Percentiles rank a stretch among this genome's conserved stretches.
These are phyloP conservation scores for Monascus purpureus DNA, from an alignment of 495 filamentous ascomycete genomes.

Conservation along the genomic window DNA sequence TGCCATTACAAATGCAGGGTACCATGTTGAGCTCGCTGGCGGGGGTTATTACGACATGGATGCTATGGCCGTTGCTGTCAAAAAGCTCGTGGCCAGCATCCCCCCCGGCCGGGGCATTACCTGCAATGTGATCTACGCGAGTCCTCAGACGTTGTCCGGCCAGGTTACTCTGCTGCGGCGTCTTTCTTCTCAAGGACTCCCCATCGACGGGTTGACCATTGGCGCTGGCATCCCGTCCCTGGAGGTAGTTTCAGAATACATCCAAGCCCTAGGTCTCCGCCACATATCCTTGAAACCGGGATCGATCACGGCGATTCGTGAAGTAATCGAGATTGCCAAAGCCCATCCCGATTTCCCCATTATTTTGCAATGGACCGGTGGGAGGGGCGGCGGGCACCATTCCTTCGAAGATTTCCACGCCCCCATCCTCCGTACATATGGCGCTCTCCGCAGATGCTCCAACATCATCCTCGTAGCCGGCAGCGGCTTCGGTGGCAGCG, in stretches of 20 bases:
- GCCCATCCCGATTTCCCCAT: constrained; percentile 31
- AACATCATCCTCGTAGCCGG: constrained; percentile 37
- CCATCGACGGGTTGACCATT: constrained; percentile 29
- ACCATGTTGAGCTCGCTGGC: constrained; percentile 24
- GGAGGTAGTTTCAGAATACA: constrained; percentile 33
- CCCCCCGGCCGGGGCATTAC: constrained; percentile 20
- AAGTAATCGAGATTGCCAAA: constrained; percentile 33
- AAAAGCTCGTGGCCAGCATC: constrained; percentile 12
- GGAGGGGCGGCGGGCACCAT: constrained; percentile 37
- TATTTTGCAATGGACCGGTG: constrained; percentile 38
- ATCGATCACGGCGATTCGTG: constrained; percentile 27
- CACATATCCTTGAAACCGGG: constrained; percentile 39
- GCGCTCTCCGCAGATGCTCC: constrained; percentile 24
- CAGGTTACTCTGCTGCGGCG: constrained; percentile 18
- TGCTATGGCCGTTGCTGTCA: constrained; percentile 16
- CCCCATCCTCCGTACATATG: constrained; percentile 31
- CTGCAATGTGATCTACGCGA: constrained; percentile 26
- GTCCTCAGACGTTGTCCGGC: constrained; percentile 21
- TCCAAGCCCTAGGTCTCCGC: constrained; percentile 29
- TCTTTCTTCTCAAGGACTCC: constrained; percentile 10
- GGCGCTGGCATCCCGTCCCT: constrained; percentile 37
- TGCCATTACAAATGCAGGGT: constrained; percentile 24
- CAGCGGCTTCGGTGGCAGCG: constrained; percentile 32
- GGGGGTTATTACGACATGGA: constrained; percentile 19
- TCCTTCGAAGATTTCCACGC: constrained; percentile 39